Evolutionary conservation across 2,329 filamentous ascomycete species (phyloP), one percentile per base, ranked within the genome.

Genomic region (Penicillium italicum): DNA sequence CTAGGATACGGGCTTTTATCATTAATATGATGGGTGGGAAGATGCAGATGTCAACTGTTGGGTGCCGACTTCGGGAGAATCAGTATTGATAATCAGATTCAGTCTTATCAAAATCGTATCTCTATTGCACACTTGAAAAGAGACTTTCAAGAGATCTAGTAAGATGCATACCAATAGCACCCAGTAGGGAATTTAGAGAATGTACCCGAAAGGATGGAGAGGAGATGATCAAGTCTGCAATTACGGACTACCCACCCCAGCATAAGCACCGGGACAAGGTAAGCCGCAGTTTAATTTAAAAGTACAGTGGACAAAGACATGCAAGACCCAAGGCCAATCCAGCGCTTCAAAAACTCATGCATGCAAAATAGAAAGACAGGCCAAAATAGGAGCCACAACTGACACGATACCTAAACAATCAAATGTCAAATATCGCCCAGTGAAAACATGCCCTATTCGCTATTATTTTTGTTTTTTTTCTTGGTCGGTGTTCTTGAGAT

Each of bases 221-320:
- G 68, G 68, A 71, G 69, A 71, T 63, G 65, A 64, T 66, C 58
- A 62, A 61, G 53, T 68, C 56, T 52, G 59, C 60, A 62, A 63
- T 69, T 71, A 68, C 63, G 64, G 61, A 62, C 63, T 56, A 57
- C 61, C 63, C 47, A 56, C 50, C 63, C 60, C 57, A 58, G 28
- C 8, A 34, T 56, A 44, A 38, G 43, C 47, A 50, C 30, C 45
- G 46, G 28, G 51, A 24, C 33, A 62, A 55, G 58, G 57, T 51
- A 63, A 56, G 60, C 60, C 59, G 61, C 48, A 51, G 59, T 63
- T 62, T 62, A 55, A 57, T 61, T 65, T 70, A 70, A 65, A 62
- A 66, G 58, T 72, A 72, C 69, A 72, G 62, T 65, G 57, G 58
- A 62, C 62, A 64, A 66, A 62, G 56, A 63, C 66, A 70, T 72